Base-by-base conservation (phyloP, 495 filamentous ascomycete genomes). In the Lasiosphaeria ovina region DNA sequence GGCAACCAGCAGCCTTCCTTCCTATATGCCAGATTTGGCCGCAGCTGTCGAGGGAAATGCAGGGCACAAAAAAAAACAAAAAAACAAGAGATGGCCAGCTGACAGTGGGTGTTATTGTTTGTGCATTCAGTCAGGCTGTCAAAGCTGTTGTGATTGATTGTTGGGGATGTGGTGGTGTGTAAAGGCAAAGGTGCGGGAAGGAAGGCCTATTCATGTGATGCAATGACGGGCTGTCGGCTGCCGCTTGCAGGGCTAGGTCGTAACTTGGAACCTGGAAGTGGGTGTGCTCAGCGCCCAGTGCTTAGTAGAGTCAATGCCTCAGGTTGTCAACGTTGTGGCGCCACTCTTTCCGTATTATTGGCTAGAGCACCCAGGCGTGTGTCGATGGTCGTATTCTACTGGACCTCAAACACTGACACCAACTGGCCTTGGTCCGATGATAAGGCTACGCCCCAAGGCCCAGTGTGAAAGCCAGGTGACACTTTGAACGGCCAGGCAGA, bases 131-230 rank as follows among this genome's bases (percentile, higher is more conserved):
- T 51, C 49, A 51, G 49, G 12, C 32, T 51, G 49, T 35, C 14
- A 17, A 24, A 35, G 32, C 12, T 8, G 42, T 4, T 49, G 32
- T 35, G 57, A 35, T 35, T 38, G 12, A n/a, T 47, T 47, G 38
- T 42, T 32, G 57, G 9, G 34, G 35, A 35, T 33, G 48, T 34
- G 47, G 35, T 17, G n/a, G 32, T 56, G 17, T 9, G 57, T 52
- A 44, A 44, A 34, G 7, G 33, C 32, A 33, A 35, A 49, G 2
- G 54, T 47, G 51, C 62, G 24, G 24, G 12, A 47, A 0, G 44
- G 44, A 47, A n/a, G 11, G 2, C 16, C 44, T 4, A 47, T 47
- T n/a, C 44, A 58, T 62, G 63, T 65, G 63, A 65, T 65, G 60
- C 63, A 65, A 53, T 33, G 52, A 14, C 32, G 47, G 14, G 38